Evolutionary conservation across 805 yeast species (phyloP).

Genomic region (Yamadazyma laniorum): DNA sequence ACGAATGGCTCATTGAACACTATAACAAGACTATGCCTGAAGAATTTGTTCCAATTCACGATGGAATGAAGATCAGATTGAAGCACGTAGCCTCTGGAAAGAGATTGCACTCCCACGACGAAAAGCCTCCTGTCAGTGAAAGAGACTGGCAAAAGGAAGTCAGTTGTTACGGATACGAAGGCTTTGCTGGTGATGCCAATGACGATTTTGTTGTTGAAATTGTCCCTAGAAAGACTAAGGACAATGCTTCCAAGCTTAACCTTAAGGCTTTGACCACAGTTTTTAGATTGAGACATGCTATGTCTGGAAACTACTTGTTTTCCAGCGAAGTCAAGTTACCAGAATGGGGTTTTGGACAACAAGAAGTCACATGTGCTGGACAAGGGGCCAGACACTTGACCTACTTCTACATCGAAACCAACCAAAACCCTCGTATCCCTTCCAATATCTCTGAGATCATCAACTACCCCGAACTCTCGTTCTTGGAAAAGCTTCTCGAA

Average conservation of each 20-base stretch:
- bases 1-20: conserved; percentile 69
- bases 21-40: conserved; percentile 57
- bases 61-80: conserved; percentile 72
- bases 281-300: conserved; percentile 74
- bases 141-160: conserved; percentile 85
- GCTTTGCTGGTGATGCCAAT: conserved; percentile 78
- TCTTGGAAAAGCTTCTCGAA: conserved; percentile 62
- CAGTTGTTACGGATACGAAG: conserved; percentile 72
- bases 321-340: conserved; percentile 77
- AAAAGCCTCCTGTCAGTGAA: conserved; percentile 73
- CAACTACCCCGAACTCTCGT: conserved; percentile 52
- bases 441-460: conserved; percentile 22
- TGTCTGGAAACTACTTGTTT: conserved; percentile 74
- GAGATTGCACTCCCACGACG: conserved; percentile 81
- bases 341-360: conserved; percentile 81
- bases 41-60: conserved; percentile 58
- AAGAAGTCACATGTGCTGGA: conserved; percentile 77
- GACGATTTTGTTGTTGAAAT: conserved; percentile 81
- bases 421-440: conserved; percentile 50
- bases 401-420: conserved; percentile 74
- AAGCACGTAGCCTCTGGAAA: conserved; percentile 55
- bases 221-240: conserved; percentile 49
- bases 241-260: conserved; percentile 51
- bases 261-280: conserved; percentile 67
- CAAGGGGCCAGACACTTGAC: conserved; percentile 62